A percentile compares a stretch with the other conserved stretches of the same genome.
Conservation (phyloP, 768 basidiomycete genomes). For the Dioszegia hungarica region DNA sequence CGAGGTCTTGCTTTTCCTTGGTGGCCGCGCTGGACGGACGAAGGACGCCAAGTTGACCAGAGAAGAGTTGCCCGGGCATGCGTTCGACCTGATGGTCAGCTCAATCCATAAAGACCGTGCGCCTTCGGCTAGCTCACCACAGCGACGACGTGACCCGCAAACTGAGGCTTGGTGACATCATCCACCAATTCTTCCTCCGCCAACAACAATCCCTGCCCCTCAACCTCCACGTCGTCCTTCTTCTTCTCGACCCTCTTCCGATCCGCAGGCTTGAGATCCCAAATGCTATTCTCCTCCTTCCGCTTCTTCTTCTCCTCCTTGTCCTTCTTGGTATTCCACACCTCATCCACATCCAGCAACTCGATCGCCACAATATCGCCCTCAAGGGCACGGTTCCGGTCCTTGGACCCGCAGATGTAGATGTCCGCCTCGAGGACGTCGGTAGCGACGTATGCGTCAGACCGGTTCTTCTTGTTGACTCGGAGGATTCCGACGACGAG, state of each 20-base stretch:
- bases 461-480: conserved; percentile 96
- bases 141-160: conserved; percentile 98
- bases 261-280: conserved; percentile 65
- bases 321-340: conserved; percentile 93
- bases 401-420: conserved; percentile 97
- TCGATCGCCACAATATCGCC: conserved; percentile 97
- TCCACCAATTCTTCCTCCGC: conserved; percentile 99
- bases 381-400: conserved; percentile 95
- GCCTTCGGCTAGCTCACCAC: conserved; percentile 52
- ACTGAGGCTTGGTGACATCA: conserved; percentile 96
- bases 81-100: conserved; percentile 63
- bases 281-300: conserved; percentile 97
- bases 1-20: conserved; percentile 97
- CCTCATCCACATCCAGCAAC: conserved; percentile 94
- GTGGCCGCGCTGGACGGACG: conserved; percentile 95
- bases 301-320: conserved; percentile 99
- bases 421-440: conserved; percentile 98
- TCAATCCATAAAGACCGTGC: neutral
- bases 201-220: conserved; percentile 92
- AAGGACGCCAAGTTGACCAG: conserved; percentile 88
- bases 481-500: conserved; percentile 94
- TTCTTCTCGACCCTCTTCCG: conserved; percentile 85
- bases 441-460: conserved; percentile 96
- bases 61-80: conserved; percentile 98
- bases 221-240: conserved; percentile 99